A percentile compares a stretch with the other conserved stretches of the same genome.
These are phyloP conservation scores for Bothriochloa decipiens DNA, from an alignment of 176 grass and related monocot species.

Conservation along the genomic window DNA sequence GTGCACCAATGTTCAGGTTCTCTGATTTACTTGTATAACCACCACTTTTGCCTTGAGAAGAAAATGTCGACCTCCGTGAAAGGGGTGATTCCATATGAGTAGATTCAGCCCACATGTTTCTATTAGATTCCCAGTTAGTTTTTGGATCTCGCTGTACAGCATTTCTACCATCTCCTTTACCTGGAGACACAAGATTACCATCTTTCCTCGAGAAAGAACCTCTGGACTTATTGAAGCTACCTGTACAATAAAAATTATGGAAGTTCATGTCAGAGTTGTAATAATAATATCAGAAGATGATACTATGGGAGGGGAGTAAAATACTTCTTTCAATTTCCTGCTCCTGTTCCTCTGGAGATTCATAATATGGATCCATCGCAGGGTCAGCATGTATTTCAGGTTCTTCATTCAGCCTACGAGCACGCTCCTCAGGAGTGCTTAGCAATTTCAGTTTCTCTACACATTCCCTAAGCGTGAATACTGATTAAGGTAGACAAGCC, in stretches of 20 bases:
- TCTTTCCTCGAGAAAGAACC: slow-evolving; percentile 68
- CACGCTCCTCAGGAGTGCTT: slow-evolving; percentile 84
- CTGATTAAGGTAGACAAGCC: slow-evolving; percentile 58
- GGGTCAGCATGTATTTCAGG: slow-evolving; percentile 92
- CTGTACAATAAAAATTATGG: slow-evolving; percentile 48
- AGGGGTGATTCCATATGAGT: slow-evolving; percentile 56
- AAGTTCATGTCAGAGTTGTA: slow-evolving; percentile 27
- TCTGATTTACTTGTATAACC: slow-evolving; percentile 43
- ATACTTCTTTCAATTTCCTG: slow-evolving; percentile 78
- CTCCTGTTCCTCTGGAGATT: slow-evolving; percentile 89
- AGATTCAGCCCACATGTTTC: slow-evolving; percentile 52
- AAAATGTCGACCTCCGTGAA: slow-evolving; percentile 51
- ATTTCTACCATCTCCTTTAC: slow-evolving; percentile 60
- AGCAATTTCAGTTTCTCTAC: slow-evolving; percentile 89
- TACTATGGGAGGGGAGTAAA: not conserved
- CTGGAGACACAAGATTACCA: slow-evolving; percentile 57
- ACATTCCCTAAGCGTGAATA: slow-evolving; percentile 92
- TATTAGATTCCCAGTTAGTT: slow-evolving; percentile 59
- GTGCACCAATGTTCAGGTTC: slow-evolving; percentile 35
- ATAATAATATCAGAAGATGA: slow-evolving; percentile 31
- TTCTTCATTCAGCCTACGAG: slow-evolving; percentile 79
- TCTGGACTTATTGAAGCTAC: slow-evolving; percentile 55
- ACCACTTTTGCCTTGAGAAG: slow-evolving; percentile 48
- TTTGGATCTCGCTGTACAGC: slow-evolving; percentile 53
- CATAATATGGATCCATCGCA: slow-evolving; percentile 94